These are phyloP conservation scores for Leishmania major DNA, from an alignment of 208 protist genomes.

Conservation along the genomic window DNA sequence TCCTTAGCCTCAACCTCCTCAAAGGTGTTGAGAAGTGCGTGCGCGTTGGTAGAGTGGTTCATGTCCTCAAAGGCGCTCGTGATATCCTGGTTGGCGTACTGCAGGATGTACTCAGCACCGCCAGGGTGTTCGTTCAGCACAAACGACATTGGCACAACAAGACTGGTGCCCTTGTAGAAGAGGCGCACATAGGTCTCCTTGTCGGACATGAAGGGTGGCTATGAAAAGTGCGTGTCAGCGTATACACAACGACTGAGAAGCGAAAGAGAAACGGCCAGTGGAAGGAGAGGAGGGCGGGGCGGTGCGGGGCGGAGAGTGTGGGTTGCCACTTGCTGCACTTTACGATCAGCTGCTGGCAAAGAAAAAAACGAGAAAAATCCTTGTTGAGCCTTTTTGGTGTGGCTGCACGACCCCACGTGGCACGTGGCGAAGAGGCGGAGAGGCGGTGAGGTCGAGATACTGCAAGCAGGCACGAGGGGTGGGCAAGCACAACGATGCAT, in stretches of 20 bases:
- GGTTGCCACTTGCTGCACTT: background rate
- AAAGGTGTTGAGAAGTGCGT: constrained; percentile 19
- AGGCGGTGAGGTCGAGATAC: background rate
- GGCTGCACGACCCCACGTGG: background rate
- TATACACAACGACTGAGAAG: background rate
- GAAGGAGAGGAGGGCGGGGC: background rate
- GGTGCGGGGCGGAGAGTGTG: background rate
- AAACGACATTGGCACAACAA: constrained; percentile 35
- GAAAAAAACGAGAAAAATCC: background rate
- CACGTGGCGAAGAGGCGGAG: background rate
- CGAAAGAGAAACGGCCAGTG: background rate
- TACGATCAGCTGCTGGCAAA: background rate
- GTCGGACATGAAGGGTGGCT: background rate
- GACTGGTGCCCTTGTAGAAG: constrained; percentile 19
- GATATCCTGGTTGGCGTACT: constrained; percentile 36
- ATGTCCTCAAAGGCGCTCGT: constrained; percentile 40
- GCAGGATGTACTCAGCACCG: constrained; percentile 37
- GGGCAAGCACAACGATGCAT: background rate
- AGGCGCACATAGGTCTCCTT: constrained; percentile 14
- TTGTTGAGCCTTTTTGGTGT: background rate
- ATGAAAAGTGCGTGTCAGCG: background rate
- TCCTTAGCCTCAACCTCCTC: constrained; percentile 5
- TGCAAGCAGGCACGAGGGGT: too few species aligned
- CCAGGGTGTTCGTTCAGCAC: constrained; percentile 45
- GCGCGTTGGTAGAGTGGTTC: constrained; percentile 38